Conservation (phyloP, 306 rosid genomes). For the Ochetophila trinervis region DNA sequence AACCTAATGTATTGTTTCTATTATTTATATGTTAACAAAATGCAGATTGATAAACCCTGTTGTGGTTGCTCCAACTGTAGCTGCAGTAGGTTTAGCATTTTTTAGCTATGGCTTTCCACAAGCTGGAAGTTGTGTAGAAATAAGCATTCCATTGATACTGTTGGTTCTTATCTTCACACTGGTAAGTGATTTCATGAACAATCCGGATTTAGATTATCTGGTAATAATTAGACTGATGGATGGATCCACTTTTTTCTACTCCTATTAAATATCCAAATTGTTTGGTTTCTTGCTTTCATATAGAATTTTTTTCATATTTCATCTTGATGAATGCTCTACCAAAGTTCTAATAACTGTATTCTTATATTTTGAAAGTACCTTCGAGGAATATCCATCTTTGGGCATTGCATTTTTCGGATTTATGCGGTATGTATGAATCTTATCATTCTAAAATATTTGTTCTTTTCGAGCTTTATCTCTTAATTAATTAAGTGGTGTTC, state of each 20-base stretch:
- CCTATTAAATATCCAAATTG: background rate
- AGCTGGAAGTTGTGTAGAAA: conserved; percentile 89
- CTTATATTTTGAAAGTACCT: conserved; percentile 55
- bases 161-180: conserved; percentile 73
- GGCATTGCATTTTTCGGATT: conserved; percentile 65
- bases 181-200: conserved; percentile 40
- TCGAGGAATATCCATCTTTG: conserved; percentile 76
- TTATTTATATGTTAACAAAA: conserved; percentile 4
- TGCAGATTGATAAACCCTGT: conserved; percentile 83
- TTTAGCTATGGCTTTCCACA: conserved; percentile 95
- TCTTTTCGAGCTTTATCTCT: background rate
- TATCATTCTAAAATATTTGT: conserved; percentile 6
- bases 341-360: conserved; percentile 18
- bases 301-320: conserved; percentile 3
- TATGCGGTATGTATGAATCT: conserved; percentile 80
- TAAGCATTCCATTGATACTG: conserved; percentile 75
- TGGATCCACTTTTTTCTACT: background rate
- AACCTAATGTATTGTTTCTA: background rate
- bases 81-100: conserved; percentile 92
- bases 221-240: conserved; percentile 3
- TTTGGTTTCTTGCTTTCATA: conserved; percentile 4
- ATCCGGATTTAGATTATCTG: conserved; percentile 13
- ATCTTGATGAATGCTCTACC: conserved; percentile 7
- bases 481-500: background rate
- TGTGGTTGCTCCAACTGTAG: conserved; percentile 96